Base-by-base conservation (phyloP, 2,329 filamentous ascomycete species). In the Phialophora macrospora region DNA sequence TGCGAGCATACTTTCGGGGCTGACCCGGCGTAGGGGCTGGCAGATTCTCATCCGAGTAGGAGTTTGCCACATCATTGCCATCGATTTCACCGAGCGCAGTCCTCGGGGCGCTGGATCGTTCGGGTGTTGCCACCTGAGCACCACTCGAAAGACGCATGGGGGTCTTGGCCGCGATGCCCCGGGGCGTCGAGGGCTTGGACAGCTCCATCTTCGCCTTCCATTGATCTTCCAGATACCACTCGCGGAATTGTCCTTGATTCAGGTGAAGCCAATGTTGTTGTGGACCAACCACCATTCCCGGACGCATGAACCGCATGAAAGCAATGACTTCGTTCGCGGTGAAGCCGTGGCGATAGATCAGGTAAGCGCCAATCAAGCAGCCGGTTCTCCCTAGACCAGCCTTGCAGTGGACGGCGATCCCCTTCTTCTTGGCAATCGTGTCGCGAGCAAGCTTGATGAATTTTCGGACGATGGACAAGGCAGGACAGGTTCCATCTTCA, bases 201-300 rank as follows among this genome's bases (percentile, higher is more conserved):
- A 85, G 77, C 77, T 93, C 90, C 64, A 94, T 81, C 75, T 93
- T 91, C 80, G 94, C 91, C 80, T 93, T 92, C 74, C 95, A 86
- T 51, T 83, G 84, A 75, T 91, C 89, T 74, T 91, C 88, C 70
- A 87, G 85, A 92, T 93, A 98, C 95, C 95, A 99, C 79, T 98
- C 93, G n/a, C 95, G 88, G 87, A 99, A 99, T 41, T 91, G 89
- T 41, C 91, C 91, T 79, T 99, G 95, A 81, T 99, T 97, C 68
- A 99, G 86, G 76, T 99, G 95, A 62, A 99, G 86, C 95, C 95
- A 99, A 80, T 99, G 95, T 80, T 99, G 95, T 77, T 99, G 95
- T 46, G 95, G 95, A 0, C 95, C 95, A 60, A 99, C 95, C 6
- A 99, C 95, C 95, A 99, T 99, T 60, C 95, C 95, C 0, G 95